Percentiles rank a stretch among this genome's conserved stretches.
phyloP scores from a whole-genome alignment of 768 basidiomycete genomes.

The Suillus alpinus region DNA sequence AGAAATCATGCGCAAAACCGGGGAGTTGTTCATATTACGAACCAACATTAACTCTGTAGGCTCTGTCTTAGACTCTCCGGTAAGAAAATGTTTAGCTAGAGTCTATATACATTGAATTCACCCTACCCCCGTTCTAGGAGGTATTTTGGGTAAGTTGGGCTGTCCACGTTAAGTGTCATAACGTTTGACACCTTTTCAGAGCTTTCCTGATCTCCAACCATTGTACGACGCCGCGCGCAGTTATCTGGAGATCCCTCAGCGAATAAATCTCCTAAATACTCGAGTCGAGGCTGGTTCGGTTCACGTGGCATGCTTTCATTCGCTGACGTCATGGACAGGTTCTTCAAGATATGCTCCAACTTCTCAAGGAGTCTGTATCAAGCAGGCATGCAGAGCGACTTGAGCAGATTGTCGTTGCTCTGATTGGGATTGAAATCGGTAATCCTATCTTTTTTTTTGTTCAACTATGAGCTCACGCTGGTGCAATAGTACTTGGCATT shows the following conservation, averaged over 20 bases:
- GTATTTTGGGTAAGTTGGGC: conserved; percentile 79
- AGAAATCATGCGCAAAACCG: conserved; percentile 98
- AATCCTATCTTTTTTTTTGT: conserved; percentile 6
- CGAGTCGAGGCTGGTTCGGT: conserved; percentile 72
- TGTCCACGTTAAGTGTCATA: conserved; percentile 11
- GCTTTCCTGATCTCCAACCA: conserved; percentile 92
- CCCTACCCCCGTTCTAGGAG: conserved; percentile 49
- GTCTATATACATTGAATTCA: conserved; percentile 1
- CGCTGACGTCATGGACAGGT: conserved; percentile 49
- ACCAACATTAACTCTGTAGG: conserved; percentile 96
- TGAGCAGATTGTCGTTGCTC: conserved; percentile 88
- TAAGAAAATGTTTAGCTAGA: conserved; percentile 37
- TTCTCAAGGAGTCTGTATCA: conserved; percentile 92
- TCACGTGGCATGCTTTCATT: conserved; percentile 8
- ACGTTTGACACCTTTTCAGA: conserved; percentile 44
- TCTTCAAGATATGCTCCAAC: conserved; percentile 93
- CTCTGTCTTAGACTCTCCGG: conserved; percentile 94
- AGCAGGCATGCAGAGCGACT: conserved; percentile 87
- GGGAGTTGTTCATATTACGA: conserved; percentile 87
- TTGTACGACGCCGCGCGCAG: conserved; percentile 91
- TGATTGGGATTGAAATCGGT: conserved; percentile 90
- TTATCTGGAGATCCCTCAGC: conserved; percentile 92
- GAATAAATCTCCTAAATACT: conserved; percentile 89
- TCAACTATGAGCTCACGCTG: conserved; percentile 2
- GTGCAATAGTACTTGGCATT: conserved; percentile 71